phyloP scores from a whole-genome alignment of 1,284 basidiomycete species.

The Rugosomyces carneus region DNA sequence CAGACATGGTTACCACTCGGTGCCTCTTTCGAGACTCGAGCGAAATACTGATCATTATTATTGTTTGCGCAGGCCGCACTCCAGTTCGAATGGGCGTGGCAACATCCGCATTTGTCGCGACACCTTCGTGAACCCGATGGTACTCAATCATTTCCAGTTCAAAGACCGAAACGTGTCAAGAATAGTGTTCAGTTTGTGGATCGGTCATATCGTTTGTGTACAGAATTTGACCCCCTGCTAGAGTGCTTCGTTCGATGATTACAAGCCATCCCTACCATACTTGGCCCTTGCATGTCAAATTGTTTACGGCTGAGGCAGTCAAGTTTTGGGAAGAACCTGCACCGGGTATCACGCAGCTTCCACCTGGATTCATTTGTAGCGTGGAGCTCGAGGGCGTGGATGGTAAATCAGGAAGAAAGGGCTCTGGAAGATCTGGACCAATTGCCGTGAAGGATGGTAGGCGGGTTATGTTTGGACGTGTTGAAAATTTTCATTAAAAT shows the following conservation, averaged over 20 bases:
- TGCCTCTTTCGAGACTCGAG: slow-evolving; percentile 5
- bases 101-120: slow-evolving; percentile 61
- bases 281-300: slow-evolving; percentile 63
- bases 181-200: slow-evolving; percentile 43
- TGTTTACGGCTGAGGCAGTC: slow-evolving; percentile 60
- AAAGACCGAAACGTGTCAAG: slow-evolving; percentile 30
- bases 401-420: slow-evolving; percentile 46
- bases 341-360: slow-evolving; percentile 27
- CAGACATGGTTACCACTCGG: slow-evolving; percentile 4
- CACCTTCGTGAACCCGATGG: slow-evolving; percentile 43
- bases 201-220: slow-evolving; percentile 1
- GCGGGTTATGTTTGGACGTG: background rate
- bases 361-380: slow-evolving; percentile 42
- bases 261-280: slow-evolving; percentile 50
- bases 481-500: slow-evolving; percentile 1
- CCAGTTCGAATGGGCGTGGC: slow-evolving; percentile 94
- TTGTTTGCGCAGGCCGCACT: slow-evolving; percentile 51
- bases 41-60: background rate
- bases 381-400: slow-evolving; percentile 71
- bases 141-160: slow-evolving; percentile 31
- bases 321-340: slow-evolving; percentile 39
- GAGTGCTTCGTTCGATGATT: slow-evolving; percentile 53
- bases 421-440: slow-evolving; percentile 47
- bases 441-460: slow-evolving; percentile 65
- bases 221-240: slow-evolving; percentile 14